Evolutionary conservation across 768 basidiomycete genomes (phyloP).

Genomic region (Scleroderma citrinum): DNA sequence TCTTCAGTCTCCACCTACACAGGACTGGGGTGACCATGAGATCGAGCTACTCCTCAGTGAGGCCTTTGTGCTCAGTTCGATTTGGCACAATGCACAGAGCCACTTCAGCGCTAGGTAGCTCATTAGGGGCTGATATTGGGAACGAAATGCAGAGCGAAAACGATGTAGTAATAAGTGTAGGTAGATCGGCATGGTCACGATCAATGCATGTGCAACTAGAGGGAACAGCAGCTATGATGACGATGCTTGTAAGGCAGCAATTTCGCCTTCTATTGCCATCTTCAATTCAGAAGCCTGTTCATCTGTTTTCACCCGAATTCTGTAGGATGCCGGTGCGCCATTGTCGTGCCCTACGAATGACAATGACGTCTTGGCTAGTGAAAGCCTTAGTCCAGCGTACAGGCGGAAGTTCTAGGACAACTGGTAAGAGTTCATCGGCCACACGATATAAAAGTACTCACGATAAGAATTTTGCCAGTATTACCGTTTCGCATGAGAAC

Average conservation of each 20-base stretch:
- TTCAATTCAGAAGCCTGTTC: constrained; percentile 53
- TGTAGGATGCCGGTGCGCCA: constrained; percentile 53
- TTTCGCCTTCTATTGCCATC: constrained; percentile 56
- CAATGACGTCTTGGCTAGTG: constrained; percentile 45
- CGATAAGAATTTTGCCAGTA: constrained; percentile 71
- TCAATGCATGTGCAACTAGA: not conserved
- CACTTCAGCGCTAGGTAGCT: constrained; percentile 61
- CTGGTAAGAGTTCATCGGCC: not conserved
- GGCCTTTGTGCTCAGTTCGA: constrained; percentile 89
- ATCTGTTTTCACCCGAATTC: constrained; percentile 54
- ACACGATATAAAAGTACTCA: constrained; percentile 32
- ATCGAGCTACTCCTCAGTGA: constrained; percentile 93
- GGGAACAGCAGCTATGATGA: too few relatives aligned
- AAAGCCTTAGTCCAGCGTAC: constrained; percentile 51
- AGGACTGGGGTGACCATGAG: constrained; percentile 93
- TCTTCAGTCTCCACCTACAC: constrained; percentile 86
- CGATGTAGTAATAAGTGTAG: constrained; percentile 19
- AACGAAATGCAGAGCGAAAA: constrained; percentile 10
- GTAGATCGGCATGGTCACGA: constrained; percentile 9
- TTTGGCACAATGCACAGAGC: constrained; percentile 91
- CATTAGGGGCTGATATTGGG: not conserved
- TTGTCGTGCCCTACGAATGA: constrained; percentile 66
- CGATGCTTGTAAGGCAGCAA: constrained; percentile 37
- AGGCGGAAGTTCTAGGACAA: constrained; percentile 66
- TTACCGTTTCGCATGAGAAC: constrained; percentile 65